phyloP scores from a whole-genome alignment of 495 filamentous ascomycete genomes.

The Cenococcum geophilum region DNA sequence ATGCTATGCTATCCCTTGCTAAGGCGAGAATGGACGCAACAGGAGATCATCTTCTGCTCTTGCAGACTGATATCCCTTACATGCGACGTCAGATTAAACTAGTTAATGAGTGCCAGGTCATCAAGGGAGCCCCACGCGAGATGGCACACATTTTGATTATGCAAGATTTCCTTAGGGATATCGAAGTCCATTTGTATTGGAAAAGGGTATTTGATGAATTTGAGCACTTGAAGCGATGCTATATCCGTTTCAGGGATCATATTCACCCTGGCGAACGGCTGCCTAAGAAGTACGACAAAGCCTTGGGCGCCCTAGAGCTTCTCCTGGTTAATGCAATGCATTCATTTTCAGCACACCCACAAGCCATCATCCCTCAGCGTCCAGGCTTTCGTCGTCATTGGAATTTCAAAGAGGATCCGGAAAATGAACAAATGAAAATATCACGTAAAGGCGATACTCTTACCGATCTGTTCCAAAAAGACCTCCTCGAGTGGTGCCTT shows the following conservation, averaged over 20 bases:
- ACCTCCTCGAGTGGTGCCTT: slow-evolving; percentile 10
- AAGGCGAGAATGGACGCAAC: slow-evolving; percentile 2
- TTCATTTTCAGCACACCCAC: not conserved
- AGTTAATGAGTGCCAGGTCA: not conserved
- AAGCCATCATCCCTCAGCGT: not conserved
- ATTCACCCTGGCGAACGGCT: not conserved
- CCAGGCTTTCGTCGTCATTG: not conserved
- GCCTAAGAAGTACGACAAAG: not conserved
- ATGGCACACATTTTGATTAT: not conserved
- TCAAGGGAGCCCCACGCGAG: not conserved
- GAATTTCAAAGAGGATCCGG: not conserved
- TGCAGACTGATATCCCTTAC: slow-evolving; percentile 21
- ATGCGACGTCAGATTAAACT: not conserved
- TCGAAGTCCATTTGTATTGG: not conserved
- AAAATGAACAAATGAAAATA: not conserved
- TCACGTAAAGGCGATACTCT: not conserved
- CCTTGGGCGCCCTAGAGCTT: not conserved
- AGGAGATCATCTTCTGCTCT: slow-evolving; percentile 24
- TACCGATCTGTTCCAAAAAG: not conserved
- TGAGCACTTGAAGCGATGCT: not conserved
- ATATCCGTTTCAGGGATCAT: not conserved
- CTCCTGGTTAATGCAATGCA: not conserved
- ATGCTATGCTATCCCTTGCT: slow-evolving; percentile 13
- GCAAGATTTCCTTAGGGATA: not conserved
- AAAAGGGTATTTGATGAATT: not conserved